Conservation (phyloP, 202 grass and related monocot species). For the Setaria viridis region DNA sequence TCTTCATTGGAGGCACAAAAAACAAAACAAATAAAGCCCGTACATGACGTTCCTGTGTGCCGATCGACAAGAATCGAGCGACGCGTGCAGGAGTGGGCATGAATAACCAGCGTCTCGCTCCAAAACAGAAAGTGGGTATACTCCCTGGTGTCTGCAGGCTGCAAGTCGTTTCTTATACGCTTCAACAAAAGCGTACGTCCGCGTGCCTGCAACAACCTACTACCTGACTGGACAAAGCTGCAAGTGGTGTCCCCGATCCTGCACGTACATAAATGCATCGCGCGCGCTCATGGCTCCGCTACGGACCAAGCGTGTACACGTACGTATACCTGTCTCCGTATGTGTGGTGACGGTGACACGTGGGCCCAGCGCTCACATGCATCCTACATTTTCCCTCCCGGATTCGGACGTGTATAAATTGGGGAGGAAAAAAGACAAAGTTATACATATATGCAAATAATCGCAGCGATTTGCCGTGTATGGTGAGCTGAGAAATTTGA, state of each 20-base stretch:
- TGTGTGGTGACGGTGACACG: constrained; percentile 13
- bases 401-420: background rate
- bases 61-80: background rate
- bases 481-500: no score
- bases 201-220: constrained; percentile 27
- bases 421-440: background rate
- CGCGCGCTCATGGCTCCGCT: background rate
- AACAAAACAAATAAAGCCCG: background rate
- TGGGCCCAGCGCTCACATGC: background rate
- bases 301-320: constrained; percentile 5
- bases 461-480: background rate
- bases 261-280: background rate
- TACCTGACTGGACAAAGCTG: background rate
- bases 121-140: background rate
- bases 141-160: background rate
- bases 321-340: background rate
- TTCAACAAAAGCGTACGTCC: background rate
- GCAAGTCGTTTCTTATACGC: constrained; percentile 53
- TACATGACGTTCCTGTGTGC: background rate
- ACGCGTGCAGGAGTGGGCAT: constrained; percentile 36
- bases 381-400: background rate
- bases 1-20: background rate
- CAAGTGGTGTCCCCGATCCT: background rate
- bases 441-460: background rate
- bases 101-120: background rate